phyloP scores from a whole-genome alignment of 495 filamentous ascomycete species.

The Tuber calosporum region DNA sequence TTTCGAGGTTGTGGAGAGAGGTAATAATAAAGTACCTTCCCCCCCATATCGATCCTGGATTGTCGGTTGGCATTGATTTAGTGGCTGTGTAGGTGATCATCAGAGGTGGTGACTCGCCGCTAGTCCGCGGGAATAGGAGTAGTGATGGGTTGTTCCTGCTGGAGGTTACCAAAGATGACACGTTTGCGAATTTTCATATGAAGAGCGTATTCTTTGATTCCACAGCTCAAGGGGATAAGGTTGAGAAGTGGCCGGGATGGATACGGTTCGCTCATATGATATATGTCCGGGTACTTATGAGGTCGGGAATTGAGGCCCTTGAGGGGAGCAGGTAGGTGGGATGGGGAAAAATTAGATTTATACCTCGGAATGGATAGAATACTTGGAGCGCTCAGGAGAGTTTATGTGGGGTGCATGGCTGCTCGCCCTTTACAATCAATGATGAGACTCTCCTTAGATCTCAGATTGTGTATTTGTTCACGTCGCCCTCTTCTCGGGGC shows the following conservation, averaged over 20 bases:
- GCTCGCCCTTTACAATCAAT: background rate
- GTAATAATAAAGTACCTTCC: slow-evolving; percentile 44
- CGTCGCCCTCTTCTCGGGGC: background rate
- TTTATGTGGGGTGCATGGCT: background rate
- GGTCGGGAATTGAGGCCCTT: background rate
- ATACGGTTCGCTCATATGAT: background rate
- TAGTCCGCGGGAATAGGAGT: slow-evolving; percentile 50
- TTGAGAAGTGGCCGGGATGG: slow-evolving; percentile 2
- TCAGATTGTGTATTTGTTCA: background rate
- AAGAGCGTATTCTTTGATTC: slow-evolving; percentile 54
- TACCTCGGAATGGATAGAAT: background rate
- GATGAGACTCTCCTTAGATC: background rate
- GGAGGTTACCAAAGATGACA: slow-evolving; percentile 55
- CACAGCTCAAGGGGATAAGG: slow-evolving; percentile 45
- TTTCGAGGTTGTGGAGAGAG: slow-evolving; percentile 67
- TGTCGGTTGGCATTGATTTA: slow-evolving; percentile 42
- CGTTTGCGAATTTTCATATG: slow-evolving; percentile 57
- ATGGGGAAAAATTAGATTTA: background rate
- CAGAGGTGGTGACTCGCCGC: slow-evolving; percentile 61
- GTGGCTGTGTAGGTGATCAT: slow-evolving; percentile 42
- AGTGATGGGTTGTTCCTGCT: slow-evolving; percentile 68
- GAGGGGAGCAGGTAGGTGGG: background rate
- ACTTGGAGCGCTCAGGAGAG: background rate
- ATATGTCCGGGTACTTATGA: background rate
- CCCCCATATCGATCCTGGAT: background rate